Evolutionary conservation across 306 rosid genomes (phyloP).

Genomic region (Dryas drummondii): DNA sequence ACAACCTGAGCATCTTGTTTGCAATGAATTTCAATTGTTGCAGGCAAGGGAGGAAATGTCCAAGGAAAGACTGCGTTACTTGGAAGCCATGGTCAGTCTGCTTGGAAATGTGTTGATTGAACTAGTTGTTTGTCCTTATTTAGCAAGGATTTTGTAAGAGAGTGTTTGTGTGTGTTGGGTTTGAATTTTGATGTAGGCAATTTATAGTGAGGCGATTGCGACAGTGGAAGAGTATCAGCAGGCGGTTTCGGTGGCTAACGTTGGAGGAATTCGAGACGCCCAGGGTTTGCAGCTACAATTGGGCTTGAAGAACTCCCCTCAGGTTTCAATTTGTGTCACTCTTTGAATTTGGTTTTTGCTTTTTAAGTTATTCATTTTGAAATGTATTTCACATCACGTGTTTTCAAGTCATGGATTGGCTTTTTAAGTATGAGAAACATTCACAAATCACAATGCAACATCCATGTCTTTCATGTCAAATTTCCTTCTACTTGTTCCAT

Average conservation of each 20-base stretch:
- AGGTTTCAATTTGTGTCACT: slow-evolving; percentile 47
- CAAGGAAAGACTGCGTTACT: slow-evolving; percentile 82
- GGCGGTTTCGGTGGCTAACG: slow-evolving; percentile 57
- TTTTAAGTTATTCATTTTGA: background rate
- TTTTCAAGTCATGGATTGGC: background rate
- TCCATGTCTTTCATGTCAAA: background rate
- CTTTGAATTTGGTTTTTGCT: background rate
- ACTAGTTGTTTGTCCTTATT: background rate
- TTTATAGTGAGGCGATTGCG: slow-evolving; percentile 80
- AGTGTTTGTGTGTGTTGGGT: slow-evolving; percentile 15
- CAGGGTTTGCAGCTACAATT: slow-evolving; percentile 60
- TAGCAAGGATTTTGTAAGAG: background rate
- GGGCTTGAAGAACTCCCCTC: slow-evolving; percentile 81
- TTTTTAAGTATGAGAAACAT: background rate
- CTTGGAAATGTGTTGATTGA: background rate
- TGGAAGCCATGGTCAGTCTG: slow-evolving; percentile 76
- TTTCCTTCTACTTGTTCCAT: background rate
- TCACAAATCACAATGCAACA: background rate
- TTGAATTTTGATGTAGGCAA: slow-evolving; percentile 54
- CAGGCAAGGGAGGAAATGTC: slow-evolving; percentile 99
- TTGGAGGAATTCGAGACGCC: slow-evolving; percentile 67
- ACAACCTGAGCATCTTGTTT: background rate
- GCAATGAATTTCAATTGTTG: background rate
- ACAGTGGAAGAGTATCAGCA: slow-evolving; percentile 95
- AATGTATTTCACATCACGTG: background rate